Conservation (phyloP, 495 filamentous ascomycete species). For the Bacidia gigantensis region DNA sequence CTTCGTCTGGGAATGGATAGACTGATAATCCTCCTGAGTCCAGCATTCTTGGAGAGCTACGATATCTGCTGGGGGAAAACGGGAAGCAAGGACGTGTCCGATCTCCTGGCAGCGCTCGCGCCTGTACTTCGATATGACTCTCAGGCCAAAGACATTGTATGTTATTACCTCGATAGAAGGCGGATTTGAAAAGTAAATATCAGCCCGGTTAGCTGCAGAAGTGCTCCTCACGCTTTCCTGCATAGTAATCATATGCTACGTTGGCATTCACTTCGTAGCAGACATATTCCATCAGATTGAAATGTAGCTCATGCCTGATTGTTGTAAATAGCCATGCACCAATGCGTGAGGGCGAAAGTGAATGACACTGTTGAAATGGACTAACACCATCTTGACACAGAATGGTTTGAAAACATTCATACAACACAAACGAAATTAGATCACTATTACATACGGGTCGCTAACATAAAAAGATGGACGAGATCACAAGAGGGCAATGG, state of each 20-base stretch:
- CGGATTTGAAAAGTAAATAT: conserved; percentile 1
- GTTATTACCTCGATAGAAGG: conserved; percentile 55
- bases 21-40: conserved; percentile 78
- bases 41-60: conserved; percentile 94
- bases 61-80: conserved; percentile 62
- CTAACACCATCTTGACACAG: too few species aligned
- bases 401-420: too few species aligned
- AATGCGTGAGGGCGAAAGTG: too few species aligned
- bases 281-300: too few species aligned
- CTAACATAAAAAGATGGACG: not conserved
- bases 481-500: too few species aligned
- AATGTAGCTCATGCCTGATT: too few species aligned
- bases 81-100: conserved; percentile 54
- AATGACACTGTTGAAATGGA: too few species aligned
- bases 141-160: conserved; percentile 94
- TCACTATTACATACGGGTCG: too few species aligned
- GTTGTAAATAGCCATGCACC: too few species aligned
- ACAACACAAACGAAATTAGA: too few species aligned
- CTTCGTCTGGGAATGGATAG: conserved; percentile 60
- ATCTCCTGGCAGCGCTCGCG: conserved; percentile 73
- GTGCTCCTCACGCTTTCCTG: not conserved
- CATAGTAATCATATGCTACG: too few species aligned
- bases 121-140: conserved; percentile 69
- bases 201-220: not conserved
- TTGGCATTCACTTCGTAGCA: too few species aligned